Conservation (phyloP, 805 yeast genomes). For the Starmerella apis region DNA sequence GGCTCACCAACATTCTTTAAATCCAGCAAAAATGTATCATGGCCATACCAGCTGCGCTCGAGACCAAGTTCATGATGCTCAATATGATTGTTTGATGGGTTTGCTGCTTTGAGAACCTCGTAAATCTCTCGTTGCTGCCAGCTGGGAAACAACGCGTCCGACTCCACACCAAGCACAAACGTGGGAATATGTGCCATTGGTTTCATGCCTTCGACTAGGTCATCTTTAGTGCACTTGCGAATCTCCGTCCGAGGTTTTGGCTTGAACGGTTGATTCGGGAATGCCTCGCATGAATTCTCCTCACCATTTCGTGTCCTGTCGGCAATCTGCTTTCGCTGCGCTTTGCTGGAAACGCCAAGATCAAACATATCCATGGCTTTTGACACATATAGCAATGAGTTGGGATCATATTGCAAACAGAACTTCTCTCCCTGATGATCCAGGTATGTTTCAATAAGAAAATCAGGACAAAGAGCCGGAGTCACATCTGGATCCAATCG, state of each 20-base stretch:
- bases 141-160: constrained; percentile 82
- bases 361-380: constrained; percentile 95
- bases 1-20: constrained; percentile 72
- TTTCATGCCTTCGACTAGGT: constrained; percentile 54
- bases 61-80: constrained; percentile 65
- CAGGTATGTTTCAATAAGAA: constrained; percentile 79
- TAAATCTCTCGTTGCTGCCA: constrained; percentile 88
- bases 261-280: constrained; percentile 45
- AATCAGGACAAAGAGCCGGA: constrained; percentile 90
- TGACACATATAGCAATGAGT: constrained; percentile 73
- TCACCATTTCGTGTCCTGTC: neutral
- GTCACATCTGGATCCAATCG: constrained; percentile 66
- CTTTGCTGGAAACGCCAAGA: constrained; percentile 38
- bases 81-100: constrained; percentile 33
- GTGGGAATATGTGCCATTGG: constrained; percentile 54
- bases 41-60: constrained; percentile 75
- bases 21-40: constrained; percentile 78
- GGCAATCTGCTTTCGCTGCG: constrained; percentile 3
- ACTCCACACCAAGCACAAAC: constrained; percentile 81
- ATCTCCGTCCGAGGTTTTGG: constrained; percentile 39
- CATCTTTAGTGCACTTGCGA: constrained; percentile 35
- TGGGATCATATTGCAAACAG: constrained; percentile 82
- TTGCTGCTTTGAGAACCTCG: constrained; percentile 37
- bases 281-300: constrained; percentile 24
- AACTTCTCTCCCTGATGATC: constrained; percentile 95